phyloP scores from a whole-genome alignment of 2,329 filamentous ascomycete genomes.

The Tolypocladium paradoxum region DNA sequence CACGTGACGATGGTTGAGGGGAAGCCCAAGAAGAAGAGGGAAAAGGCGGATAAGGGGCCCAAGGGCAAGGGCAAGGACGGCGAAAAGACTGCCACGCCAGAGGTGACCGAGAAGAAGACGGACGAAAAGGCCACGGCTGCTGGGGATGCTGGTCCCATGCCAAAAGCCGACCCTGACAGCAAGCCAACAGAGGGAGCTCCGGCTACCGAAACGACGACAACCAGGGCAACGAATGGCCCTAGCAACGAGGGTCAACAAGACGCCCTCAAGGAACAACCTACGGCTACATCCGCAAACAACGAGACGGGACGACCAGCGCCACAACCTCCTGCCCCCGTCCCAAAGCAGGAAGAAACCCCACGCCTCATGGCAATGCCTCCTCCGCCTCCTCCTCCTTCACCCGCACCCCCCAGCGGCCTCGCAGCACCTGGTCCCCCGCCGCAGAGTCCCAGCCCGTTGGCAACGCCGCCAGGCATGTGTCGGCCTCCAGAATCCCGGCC shows the following conservation, averaged over 20 bases:
- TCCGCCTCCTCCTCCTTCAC: constrained; percentile 8
- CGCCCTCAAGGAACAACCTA: background rate
- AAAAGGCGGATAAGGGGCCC: constrained; percentile 24
- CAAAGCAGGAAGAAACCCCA: constrained; percentile 3
- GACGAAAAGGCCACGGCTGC: background rate
- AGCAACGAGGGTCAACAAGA: background rate
- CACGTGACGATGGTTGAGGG: constrained; percentile 52
- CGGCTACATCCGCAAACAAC: background rate
- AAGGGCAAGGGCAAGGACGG: constrained; percentile 17
- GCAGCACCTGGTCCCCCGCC: constrained; percentile 9
- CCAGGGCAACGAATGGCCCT: background rate
- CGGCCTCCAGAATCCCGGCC: constrained; percentile 15
- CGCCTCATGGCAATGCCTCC: constrained; percentile 10
- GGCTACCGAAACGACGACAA: background rate
- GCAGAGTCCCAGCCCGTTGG: constrained; percentile 3
- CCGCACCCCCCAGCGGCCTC: constrained; percentile 6
- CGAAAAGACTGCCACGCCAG: constrained; percentile 6
- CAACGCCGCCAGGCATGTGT: constrained; percentile 12
- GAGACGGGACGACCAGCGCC: background rate
- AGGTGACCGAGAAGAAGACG: constrained; percentile 8
- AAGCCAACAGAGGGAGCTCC: background rate
- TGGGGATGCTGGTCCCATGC: background rate
- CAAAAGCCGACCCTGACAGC: background rate
- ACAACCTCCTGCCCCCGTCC: background rate
- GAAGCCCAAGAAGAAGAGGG: constrained; percentile 47